Evolutionary conservation across 768 basidiomycete species (phyloP).

Genomic region (Mycena metata): DNA sequence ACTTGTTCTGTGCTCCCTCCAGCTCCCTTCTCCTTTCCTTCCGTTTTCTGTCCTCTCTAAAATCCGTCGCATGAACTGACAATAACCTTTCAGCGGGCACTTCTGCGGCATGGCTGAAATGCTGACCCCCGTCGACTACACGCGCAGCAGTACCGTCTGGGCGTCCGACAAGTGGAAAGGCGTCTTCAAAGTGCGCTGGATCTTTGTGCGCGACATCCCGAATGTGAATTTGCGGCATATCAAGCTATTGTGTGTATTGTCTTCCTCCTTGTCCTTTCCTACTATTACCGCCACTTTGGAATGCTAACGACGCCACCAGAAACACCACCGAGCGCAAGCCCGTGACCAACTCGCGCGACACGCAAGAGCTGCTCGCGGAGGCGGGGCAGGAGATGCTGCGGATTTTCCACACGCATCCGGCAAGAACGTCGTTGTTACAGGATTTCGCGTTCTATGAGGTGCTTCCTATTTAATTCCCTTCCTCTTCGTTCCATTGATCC

Average conservation of each 20-base stretch:
- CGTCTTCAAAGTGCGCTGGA: constrained; percentile 98
- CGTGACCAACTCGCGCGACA: constrained; percentile 97
- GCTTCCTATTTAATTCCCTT: constrained; percentile 36
- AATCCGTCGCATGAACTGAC: constrained; percentile 11
- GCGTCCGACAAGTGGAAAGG: constrained; percentile 99
- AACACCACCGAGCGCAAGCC: constrained; percentile 99
- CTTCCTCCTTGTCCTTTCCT: neutral
- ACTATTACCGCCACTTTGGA: too few relatives aligned
- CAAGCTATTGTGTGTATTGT: constrained; percentile 50
- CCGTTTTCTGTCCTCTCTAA: too few relatives aligned
- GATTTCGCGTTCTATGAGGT: constrained; percentile 96
- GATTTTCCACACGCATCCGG: constrained; percentile 94
- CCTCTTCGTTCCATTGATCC: constrained; percentile 9
- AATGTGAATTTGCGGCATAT: constrained; percentile 92
- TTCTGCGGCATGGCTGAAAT: constrained; percentile 99
- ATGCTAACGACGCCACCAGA: constrained; percentile 53
- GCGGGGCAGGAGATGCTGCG: constrained; percentile 97
- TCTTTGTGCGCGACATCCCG: constrained; percentile 96
- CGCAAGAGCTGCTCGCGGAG: constrained; percentile 95
- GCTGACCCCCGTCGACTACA: constrained; percentile 96
- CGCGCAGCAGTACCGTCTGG: constrained; percentile 96
- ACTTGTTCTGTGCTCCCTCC: too few relatives aligned
- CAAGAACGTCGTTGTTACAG: constrained; percentile 92
- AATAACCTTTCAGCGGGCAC: constrained; percentile 74
- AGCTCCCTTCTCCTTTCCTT: too few relatives aligned